These are phyloP conservation scores for Pyrenochaeta sp. DNA, from an alignment of 2,329 filamentous ascomycete genomes.

Conservation along the genomic window DNA sequence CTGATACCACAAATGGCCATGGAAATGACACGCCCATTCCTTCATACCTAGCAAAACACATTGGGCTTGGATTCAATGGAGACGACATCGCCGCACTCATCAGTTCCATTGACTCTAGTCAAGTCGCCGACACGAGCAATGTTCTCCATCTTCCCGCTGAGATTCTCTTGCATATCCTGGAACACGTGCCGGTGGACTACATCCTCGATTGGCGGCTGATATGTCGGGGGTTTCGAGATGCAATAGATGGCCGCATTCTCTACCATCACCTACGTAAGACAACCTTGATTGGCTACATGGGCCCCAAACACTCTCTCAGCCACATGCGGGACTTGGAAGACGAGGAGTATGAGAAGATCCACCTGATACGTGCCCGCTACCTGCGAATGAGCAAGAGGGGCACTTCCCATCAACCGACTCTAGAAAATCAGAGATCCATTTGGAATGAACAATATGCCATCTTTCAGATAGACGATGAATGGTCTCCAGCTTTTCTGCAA, in stretches of 20 bases:
- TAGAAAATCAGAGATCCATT: constrained; percentile 1
- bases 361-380: constrained; percentile 24
- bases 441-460: constrained; percentile 29
- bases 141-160: constrained; percentile 39
- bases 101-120: constrained; percentile 38
- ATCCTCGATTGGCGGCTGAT: constrained; percentile 38
- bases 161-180: constrained; percentile 35
- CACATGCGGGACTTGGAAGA: constrained; percentile 12
- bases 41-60: constrained; percentile 28
- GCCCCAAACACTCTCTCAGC: constrained; percentile 1
- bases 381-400: constrained; percentile 4
- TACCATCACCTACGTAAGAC: constrained; percentile 31
- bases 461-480: constrained; percentile 31
- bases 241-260: constrained; percentile 37
- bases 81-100: constrained; percentile 38
- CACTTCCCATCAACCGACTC: no score
- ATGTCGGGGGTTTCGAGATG: constrained; percentile 40
- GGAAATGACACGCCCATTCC: constrained; percentile 17
- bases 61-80: constrained; percentile 32
- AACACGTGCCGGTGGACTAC: constrained; percentile 34
- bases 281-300: constrained; percentile 32
- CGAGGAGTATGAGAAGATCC: constrained; percentile 22
- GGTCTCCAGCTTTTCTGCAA: constrained; percentile 14
- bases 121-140: constrained; percentile 9
- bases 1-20: background rate